These are phyloP conservation scores for Gliomastix tumulicola DNA, from an alignment of 2,329 filamentous ascomycete species.

Conservation along the genomic window DNA sequence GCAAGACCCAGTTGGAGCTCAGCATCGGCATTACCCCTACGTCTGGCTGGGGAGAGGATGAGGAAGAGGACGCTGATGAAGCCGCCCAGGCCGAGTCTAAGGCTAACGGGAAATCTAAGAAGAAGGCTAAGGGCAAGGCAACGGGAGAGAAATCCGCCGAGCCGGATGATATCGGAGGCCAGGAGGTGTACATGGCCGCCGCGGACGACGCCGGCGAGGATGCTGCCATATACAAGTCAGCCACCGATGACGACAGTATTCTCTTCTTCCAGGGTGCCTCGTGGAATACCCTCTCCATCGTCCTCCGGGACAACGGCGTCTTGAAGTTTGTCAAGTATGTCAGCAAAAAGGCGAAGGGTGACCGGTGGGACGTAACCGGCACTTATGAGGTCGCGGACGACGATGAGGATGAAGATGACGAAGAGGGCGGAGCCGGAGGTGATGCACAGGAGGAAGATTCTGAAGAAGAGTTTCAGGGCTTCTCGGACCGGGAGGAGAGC, in stretches of 20 bases:
- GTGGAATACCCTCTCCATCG: slow-evolving; percentile 91
- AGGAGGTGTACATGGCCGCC: slow-evolving; percentile 90
- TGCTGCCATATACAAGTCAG: slow-evolving; percentile 81
- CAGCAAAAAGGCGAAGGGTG: slow-evolving; percentile 71
- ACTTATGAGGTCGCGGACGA: slow-evolving; percentile 62
- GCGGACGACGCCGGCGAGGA: slow-evolving; percentile 66
- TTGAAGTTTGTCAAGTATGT: slow-evolving; percentile 97
- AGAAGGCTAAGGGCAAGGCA: slow-evolving; percentile 20
- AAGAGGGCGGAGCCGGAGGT: slow-evolving; percentile 23
- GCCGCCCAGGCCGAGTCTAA: slow-evolving; percentile 20
- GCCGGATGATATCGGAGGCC: slow-evolving; percentile 59
- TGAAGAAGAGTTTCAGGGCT: slow-evolving; percentile 53
- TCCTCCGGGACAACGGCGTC: slow-evolving; percentile 77
- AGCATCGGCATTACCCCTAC: slow-evolving; percentile 84
- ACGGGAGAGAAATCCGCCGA: slow-evolving; percentile 20
- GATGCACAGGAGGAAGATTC: slow-evolving; percentile 29
- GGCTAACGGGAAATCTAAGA: slow-evolving; percentile 19
- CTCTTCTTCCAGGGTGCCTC: slow-evolving; percentile 55
- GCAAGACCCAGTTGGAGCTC: slow-evolving; percentile 74
- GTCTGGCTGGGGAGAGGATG: slow-evolving; percentile 73
- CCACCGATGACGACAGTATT: slow-evolving; percentile 67
- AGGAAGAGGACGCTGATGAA: slow-evolving; percentile 35
- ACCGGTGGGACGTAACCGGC: slow-evolving; percentile 86
- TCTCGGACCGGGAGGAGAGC: slow-evolving; percentile 35
- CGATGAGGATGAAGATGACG: slow-evolving; percentile 26